phyloP scores from a whole-genome alignment of 2,329 filamentous ascomycete genomes.

The Fusarium dlaminii region DNA sequence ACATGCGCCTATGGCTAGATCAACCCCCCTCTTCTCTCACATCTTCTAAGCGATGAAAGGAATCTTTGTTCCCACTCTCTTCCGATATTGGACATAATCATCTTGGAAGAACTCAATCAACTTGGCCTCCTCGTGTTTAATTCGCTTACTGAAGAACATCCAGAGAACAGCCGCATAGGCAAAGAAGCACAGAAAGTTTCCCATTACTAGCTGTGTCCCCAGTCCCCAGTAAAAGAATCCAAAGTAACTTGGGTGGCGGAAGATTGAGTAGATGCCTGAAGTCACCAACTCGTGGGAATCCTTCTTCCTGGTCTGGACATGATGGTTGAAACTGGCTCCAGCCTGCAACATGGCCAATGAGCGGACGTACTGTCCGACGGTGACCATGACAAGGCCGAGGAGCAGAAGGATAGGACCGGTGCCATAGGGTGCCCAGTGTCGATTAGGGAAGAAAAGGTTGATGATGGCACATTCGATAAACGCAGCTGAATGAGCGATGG shows the following conservation, averaged over 20 bases:
- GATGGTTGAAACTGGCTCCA: conserved; percentile 91
- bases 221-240: conserved; percentile 99
- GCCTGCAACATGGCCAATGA: conserved; percentile 90
- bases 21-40: not conserved
- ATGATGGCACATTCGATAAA: conserved; percentile 76
- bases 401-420: conserved; percentile 55
- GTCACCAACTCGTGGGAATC: conserved; percentile 83
- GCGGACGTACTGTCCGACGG: conserved; percentile 77
- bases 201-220: conserved; percentile 91
- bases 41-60: conserved; percentile 65
- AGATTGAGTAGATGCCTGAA: conserved; percentile 76
- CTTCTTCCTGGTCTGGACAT: conserved; percentile 76
- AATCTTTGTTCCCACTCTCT: conserved; percentile 78
- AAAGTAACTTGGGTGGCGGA: conserved; percentile 94
- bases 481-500: conserved; percentile 81
- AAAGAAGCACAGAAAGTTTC: conserved; percentile 81
- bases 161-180: conserved; percentile 81
- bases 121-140: conserved; percentile 80
- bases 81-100: conserved; percentile 80
- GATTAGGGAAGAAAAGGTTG: conserved; percentile 62
- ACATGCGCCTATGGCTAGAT: not conserved
- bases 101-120: conserved; percentile 84
- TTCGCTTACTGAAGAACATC: conserved; percentile 82
- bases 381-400: conserved; percentile 71
- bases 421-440: conserved; percentile 57